Evolutionary conservation across 169 alveolate species (phyloP).

Genomic region (Eimeria tenella): DNA sequence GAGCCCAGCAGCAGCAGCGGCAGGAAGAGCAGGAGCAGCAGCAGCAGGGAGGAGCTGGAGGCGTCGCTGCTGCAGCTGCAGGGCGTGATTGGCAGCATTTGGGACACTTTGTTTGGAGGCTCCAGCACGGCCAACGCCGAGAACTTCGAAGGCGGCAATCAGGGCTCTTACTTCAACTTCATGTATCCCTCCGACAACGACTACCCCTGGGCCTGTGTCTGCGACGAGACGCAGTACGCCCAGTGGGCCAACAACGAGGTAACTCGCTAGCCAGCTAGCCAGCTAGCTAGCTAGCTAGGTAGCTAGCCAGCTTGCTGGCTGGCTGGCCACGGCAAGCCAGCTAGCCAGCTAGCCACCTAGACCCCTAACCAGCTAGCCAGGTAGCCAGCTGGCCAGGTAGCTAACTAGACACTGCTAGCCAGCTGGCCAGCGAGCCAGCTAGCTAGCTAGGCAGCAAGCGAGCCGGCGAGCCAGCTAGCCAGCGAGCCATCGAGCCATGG

Average conservation of each 20-base stretch:
- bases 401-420: too few relatives aligned
- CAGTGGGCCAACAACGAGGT: constrained; percentile 29
- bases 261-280: not conserved
- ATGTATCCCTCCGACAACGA: constrained; percentile 75
- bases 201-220: constrained; percentile 80
- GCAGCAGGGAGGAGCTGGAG: not conserved
- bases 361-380: too few relatives aligned
- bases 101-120: constrained; percentile 60
- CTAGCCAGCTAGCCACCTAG: too few relatives aligned
- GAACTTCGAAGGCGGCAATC: constrained; percentile 78
- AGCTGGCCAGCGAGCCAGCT: too few relatives aligned
- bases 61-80: not conserved
- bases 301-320: too few relatives aligned
- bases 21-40: not conserved
- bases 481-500: too few relatives aligned
- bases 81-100: constrained; percentile 32
- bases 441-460: too few relatives aligned
- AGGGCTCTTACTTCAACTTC: constrained; percentile 74
- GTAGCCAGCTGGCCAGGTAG: too few relatives aligned
- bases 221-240: constrained; percentile 33
- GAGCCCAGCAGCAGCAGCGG: not conserved
- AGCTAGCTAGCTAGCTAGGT: too few relatives aligned
- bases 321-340: too few relatives aligned
- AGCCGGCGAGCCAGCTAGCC: too few relatives aligned
- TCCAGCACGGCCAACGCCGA: constrained; percentile 32